Percentiles rank a stretch among this genome's conserved stretches.
Evolutionary conservation across 148 eudicot genomes (phyloP).

Genomic region (Vaccinium macrocarpon): DNA sequence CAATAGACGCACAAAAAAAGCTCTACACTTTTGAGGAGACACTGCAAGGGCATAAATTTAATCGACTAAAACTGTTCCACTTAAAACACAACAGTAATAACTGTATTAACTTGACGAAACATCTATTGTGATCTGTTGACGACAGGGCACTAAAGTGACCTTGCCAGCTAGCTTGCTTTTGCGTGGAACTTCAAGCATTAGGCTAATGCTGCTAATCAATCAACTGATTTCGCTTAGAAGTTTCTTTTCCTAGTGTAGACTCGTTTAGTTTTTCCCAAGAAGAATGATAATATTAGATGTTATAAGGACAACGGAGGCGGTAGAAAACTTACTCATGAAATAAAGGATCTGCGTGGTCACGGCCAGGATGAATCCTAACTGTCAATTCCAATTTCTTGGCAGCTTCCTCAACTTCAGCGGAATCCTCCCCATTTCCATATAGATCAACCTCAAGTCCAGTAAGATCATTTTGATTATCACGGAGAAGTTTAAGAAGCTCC

Average conservation of each 20-base stretch:
- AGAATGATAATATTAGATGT: neutral
- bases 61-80: neutral
- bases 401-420: constrained; percentile 64
- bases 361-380: constrained; percentile 75
- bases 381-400: constrained; percentile 56
- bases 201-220: neutral
- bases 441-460: constrained; percentile 74
- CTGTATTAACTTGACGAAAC: neutral
- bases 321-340: constrained; percentile 77
- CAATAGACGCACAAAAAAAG: neutral
- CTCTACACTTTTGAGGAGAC: neutral
- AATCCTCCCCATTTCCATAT: constrained; percentile 90
- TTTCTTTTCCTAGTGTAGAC: neutral
- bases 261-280: neutral
- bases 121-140: neutral
- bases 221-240: neutral
- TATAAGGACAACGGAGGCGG: neutral
- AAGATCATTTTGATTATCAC: constrained; percentile 65
- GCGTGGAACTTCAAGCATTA: neutral
- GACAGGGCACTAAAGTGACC: neutral
- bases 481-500: constrained; percentile 80
- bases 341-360: constrained; percentile 93
- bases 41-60: neutral
- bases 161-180: neutral
- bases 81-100: neutral